Evolutionary conservation across 2,329 filamentous ascomycete genomes (phyloP).

Genomic region (Colletotrichum chrysophilum): DNA sequence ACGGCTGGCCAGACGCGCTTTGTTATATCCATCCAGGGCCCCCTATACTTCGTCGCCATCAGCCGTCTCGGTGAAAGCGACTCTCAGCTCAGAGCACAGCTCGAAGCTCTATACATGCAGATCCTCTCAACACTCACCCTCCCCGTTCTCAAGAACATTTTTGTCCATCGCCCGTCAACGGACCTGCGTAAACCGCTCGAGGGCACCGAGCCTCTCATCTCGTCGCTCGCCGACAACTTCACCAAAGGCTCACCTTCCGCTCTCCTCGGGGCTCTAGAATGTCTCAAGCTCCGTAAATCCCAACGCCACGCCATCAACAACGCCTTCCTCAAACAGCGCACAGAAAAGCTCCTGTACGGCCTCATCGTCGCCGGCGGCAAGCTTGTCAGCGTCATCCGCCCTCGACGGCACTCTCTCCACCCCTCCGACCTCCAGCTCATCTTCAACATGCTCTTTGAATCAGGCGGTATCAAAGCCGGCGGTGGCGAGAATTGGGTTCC

Average conservation of each 20-base stretch:
- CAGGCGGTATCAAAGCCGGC: constrained; percentile 86
- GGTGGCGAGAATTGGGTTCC: constrained; percentile 98
- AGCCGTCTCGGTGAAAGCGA: constrained; percentile 94
- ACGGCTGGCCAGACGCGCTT: constrained; percentile 87
- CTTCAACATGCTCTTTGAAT: constrained; percentile 99
- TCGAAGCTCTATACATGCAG: constrained; percentile 97
- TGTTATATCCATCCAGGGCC: constrained; percentile 82
- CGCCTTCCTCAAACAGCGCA: constrained; percentile 78
- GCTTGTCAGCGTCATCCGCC: constrained; percentile 92
- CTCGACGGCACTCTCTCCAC: constrained; percentile 93
- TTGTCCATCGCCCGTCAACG: constrained; percentile 88
- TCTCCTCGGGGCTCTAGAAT: constrained; percentile 88
- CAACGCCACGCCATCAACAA: constrained; percentile 88
- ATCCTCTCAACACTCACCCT: constrained; percentile 94
- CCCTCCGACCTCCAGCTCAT: constrained; percentile 95
- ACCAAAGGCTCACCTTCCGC: constrained; percentile 90
- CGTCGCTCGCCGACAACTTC: constrained; percentile 92
- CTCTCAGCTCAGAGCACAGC: constrained; percentile 81
- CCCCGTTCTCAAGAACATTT: constrained; percentile 84
- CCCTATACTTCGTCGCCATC: constrained; percentile 91
- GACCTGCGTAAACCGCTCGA: constrained; percentile 89
- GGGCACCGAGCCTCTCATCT: constrained; percentile 89
- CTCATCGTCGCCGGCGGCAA: constrained; percentile 91
- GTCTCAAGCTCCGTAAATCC: constrained; percentile 87
- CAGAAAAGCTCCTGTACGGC: constrained; percentile 85